Percentiles rank a stretch among this genome's conserved stretches.
phyloP scores from a whole-genome alignment of 2,329 filamentous ascomycete species.

The Aureobasidium sp. region DNA sequence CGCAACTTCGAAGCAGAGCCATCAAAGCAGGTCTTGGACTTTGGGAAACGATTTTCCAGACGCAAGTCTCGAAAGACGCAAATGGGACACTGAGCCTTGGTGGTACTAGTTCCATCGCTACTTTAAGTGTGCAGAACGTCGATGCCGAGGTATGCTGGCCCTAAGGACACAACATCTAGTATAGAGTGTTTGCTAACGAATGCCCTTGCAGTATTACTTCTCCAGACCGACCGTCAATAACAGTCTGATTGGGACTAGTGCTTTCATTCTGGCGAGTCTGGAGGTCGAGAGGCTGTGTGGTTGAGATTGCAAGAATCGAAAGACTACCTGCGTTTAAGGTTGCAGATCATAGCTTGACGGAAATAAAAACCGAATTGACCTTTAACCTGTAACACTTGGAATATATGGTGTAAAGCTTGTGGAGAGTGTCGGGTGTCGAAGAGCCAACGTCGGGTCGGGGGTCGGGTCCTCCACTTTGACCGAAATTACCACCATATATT shows the following conservation, averaged over 20 bases:
- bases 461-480: too few relatives aligned
- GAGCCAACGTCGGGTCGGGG: too few relatives aligned
- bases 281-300: background rate
- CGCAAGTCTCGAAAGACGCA: background rate
- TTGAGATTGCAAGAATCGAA: background rate
- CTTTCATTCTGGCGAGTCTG: background rate
- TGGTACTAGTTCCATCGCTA: background rate
- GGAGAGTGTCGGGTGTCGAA: too few relatives aligned
- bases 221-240: background rate
- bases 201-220: background rate
- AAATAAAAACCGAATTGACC: too few relatives aligned
- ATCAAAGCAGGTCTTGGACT: background rate
- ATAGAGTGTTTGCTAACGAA: background rate
- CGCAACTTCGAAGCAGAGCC: background rate
- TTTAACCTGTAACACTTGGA: too few relatives aligned
- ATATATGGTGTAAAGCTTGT: too few relatives aligned
- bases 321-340: too few relatives aligned
- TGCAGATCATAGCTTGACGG: too few relatives aligned
- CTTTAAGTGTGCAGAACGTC: background rate
- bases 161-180: background rate
- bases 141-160: background rate
- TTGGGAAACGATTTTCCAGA: background rate
- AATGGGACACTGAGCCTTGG: background rate
- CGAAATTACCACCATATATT: too few relatives aligned
- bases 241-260: slow-evolving; percentile 3